These are phyloP conservation scores for Clonostachys rhizophaga DNA, from an alignment of 2,329 filamentous ascomycete genomes.

Conservation along the genomic window DNA sequence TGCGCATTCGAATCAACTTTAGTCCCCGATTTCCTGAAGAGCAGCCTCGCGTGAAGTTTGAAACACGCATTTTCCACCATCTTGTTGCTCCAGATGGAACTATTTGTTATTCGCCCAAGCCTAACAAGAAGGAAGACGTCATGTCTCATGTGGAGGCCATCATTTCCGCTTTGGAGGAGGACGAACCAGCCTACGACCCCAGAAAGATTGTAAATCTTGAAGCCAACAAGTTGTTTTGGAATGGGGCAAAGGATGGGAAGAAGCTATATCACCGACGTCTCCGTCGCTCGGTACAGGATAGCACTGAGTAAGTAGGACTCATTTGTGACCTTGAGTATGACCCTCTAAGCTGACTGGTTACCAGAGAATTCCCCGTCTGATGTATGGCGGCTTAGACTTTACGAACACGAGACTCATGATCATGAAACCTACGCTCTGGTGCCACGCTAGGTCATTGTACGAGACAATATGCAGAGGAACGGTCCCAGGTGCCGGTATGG, in stretches of 20 bases:
- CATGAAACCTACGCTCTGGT: too few species aligned
- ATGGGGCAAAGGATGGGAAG: conserved; percentile 63
- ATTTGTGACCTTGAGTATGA: not conserved
- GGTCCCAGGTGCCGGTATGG: too few species aligned
- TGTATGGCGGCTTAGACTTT: too few species aligned
- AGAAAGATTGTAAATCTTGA: conserved; percentile 83
- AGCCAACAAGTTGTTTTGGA: conserved; percentile 85
- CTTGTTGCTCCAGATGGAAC: conserved; percentile 76
- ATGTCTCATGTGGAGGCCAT: conserved; percentile 81
- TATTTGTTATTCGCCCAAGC: conserved; percentile 72
- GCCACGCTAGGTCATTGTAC: too few species aligned
- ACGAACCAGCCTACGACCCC: conserved; percentile 83
- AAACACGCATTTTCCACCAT: conserved; percentile 83
- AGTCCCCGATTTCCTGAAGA: conserved; percentile 84
- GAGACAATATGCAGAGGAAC: too few species aligned
- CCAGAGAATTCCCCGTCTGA: not conserved
- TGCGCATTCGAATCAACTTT: conserved; percentile 74
- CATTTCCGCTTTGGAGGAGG: conserved; percentile 79
- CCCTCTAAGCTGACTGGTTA: not conserved
- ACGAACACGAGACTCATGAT: too few species aligned
- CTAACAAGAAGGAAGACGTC: conserved; percentile 65
- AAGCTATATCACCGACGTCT: conserved; percentile 81
- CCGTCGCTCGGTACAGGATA: conserved; percentile 69
- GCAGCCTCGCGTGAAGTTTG: conserved; percentile 77
- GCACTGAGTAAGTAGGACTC: conserved; percentile 50